Conservation (phyloP, 495 filamentous ascomycete genomes). For the Lentithecium fluviatile region DNA sequence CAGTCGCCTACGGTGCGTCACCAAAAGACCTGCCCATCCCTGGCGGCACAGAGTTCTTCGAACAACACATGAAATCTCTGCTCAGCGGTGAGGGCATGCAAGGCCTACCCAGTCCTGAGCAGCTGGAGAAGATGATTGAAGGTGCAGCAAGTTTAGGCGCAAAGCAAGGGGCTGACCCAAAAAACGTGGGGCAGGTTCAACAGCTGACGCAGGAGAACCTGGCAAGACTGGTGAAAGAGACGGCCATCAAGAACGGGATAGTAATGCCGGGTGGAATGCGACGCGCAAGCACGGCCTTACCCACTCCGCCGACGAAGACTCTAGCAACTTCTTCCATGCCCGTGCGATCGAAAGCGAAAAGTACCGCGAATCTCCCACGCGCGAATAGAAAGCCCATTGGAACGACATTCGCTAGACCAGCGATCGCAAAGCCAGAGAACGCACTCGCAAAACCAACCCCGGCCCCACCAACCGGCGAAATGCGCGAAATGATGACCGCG, state of each 20-base stretch:
- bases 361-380: conserved; percentile 5
- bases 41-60: conserved; percentile 28
- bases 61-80: conserved; percentile 27
- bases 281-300: conserved; percentile 16
- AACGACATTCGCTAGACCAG: neutral
- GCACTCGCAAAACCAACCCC: conserved; percentile 8
- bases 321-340: neutral
- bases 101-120: conserved; percentile 28
- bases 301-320: conserved; percentile 5
- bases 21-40: conserved; percentile 29
- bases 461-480: neutral
- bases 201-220: conserved; percentile 34
- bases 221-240: conserved; percentile 33
- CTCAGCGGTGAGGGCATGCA: conserved; percentile 26
- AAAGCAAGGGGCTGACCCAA: conserved; percentile 6
- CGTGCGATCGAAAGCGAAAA: conserved; percentile 19
- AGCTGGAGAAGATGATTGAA: conserved; percentile 34
- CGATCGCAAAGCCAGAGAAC: neutral
- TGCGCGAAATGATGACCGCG: conserved; percentile 29
- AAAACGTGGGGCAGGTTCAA: conserved; percentile 23
- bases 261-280: conserved; percentile 18
- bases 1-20: conserved; percentile 37
- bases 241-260: conserved; percentile 34
- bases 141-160: conserved; percentile 28
- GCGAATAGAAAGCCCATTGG: conserved; percentile 8